Conservation (phyloP, 1,284 basidiomycete species). For the Ceratobasidium sp. region DNA sequence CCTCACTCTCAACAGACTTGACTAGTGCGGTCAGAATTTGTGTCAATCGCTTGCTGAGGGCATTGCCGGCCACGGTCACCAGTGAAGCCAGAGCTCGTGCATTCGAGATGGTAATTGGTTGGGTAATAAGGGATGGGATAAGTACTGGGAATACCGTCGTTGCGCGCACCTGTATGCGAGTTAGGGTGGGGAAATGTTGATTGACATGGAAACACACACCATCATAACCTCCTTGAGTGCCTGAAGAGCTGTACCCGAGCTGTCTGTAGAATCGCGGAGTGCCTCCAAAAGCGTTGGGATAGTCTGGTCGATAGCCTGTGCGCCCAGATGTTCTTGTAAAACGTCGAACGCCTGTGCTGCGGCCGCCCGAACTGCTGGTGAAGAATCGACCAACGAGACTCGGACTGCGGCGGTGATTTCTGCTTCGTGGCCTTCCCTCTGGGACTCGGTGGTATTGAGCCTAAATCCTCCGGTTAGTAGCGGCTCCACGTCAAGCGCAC, state of each 20-base stretch:
- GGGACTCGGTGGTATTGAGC: conserved; percentile 83
- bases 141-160: conserved; percentile 97
- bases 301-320: conserved; percentile 93
- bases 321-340: conserved; percentile 88
- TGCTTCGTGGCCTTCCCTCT: conserved; percentile 90
- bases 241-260: conserved; percentile 92
- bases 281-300: conserved; percentile 95
- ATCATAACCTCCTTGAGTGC: conserved; percentile 95
- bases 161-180: conserved; percentile 73
- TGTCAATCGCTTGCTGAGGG: conserved; percentile 82
- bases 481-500: background rate
- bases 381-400: conserved; percentile 85
- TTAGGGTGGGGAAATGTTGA: conserved; percentile 29
- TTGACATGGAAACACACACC: conserved; percentile 56
- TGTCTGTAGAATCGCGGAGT: conserved; percentile 86
- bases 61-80: conserved; percentile 90
- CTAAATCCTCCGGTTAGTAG: conserved; percentile 50
- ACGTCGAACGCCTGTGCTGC: conserved; percentile 95
- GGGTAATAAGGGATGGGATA: conserved; percentile 89
- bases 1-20: conserved; percentile 68
- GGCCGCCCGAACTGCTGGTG: conserved; percentile 85
- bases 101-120: conserved; percentile 95
- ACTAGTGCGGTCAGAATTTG: conserved; percentile 79
- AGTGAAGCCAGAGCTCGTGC: conserved; percentile 90
- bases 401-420: conserved; percentile 89